Evolutionary conservation across 2,329 filamentous ascomycete species (phyloP), one percentile per base, ranked within the genome.

Genomic region (Colletotrichum caudatum): DNA sequence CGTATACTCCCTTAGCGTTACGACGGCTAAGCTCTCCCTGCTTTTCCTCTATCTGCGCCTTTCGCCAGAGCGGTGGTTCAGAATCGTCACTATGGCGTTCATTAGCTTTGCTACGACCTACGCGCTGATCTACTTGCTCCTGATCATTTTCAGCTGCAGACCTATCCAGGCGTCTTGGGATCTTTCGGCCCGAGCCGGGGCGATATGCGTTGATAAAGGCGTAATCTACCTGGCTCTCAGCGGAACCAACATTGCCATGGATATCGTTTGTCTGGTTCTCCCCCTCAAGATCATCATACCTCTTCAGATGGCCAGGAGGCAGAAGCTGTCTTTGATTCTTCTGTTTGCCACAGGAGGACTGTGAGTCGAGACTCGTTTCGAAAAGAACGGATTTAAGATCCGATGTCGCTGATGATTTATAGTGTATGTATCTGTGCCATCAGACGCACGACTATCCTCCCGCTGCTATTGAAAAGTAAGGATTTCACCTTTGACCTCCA

Each of bases 361-460:
- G 72, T 73, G 29, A 66, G 69, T 50, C 7, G 29, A 23, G 20
- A 9, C 5, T 20, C 14, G 6, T 4, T 5, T 5, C 2, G 37
- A 41, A 9, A 20, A 41, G 1, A 9, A 5, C 5, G 12, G 3
- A 12, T 26, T 5, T 3, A n/a, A n/a, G 14, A 2, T 37, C 18
- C 2, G 23, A n/a, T 48, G 20, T 26, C 26, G 35, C 64, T 72
- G 20, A 71, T 16, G 33, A n/a, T n/a, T 33, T 20, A 1, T 23
- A 78, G 77, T 29, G 78, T 80, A n/a, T 77, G 78, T 9, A 54
- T 76, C 1, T 78, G 78, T 8, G 76, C 79, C 23, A 78, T 80
- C n/a, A 74, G 78, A 35, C 76, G 79, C 11, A 78, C 78, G 9
- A 48, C 76, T 29, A 75, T 80, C 44, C 75, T 78, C 1, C 72